Percentiles rank a stretch among this genome's conserved stretches.
These are phyloP conservation scores for Trichosporon faecale DNA, from an alignment of 1,284 basidiomycete species.

Conservation along the genomic window DNA sequence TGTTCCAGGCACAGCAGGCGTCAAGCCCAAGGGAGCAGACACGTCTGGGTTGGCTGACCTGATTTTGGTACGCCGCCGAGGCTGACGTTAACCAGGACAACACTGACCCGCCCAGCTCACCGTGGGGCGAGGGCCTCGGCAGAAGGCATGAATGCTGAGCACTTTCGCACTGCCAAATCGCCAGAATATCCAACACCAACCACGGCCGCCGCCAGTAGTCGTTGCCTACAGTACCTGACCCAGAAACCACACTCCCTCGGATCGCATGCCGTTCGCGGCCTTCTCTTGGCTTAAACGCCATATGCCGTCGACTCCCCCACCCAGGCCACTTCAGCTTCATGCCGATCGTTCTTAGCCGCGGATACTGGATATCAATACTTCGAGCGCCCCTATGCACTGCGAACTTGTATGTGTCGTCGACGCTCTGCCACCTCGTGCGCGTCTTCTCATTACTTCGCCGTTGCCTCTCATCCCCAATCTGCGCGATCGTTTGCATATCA, in stretches of 20 bases:
- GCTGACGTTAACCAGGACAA: conserved; percentile 4
- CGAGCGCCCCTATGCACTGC: too few relatives aligned
- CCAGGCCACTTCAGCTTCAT: background rate
- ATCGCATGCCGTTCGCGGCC: background rate
- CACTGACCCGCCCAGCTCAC: too few relatives aligned
- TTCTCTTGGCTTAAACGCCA: too few relatives aligned
- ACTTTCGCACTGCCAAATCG: too few relatives aligned
- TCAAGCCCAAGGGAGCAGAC: background rate
- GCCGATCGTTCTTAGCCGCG: background rate
- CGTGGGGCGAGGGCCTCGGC: too few relatives aligned
- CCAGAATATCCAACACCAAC: background rate
- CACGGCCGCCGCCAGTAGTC: background rate
- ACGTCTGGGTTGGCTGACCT: background rate
- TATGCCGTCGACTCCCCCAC: background rate
- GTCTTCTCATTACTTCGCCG: too few relatives aligned
- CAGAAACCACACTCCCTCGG: background rate
- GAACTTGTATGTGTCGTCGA: too few relatives aligned
- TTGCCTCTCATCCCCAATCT: too few relatives aligned
- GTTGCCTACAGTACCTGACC: background rate
- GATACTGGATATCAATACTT: too few relatives aligned
- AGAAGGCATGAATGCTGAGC: too few relatives aligned
- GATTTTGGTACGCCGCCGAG: background rate
- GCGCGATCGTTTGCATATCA: too few relatives aligned
- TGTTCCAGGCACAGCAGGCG: background rate
- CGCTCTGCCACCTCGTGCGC: background rate